Conservation (phyloP, 2,329 filamentous ascomycete species). For the Diaporthe sp. region DNA sequence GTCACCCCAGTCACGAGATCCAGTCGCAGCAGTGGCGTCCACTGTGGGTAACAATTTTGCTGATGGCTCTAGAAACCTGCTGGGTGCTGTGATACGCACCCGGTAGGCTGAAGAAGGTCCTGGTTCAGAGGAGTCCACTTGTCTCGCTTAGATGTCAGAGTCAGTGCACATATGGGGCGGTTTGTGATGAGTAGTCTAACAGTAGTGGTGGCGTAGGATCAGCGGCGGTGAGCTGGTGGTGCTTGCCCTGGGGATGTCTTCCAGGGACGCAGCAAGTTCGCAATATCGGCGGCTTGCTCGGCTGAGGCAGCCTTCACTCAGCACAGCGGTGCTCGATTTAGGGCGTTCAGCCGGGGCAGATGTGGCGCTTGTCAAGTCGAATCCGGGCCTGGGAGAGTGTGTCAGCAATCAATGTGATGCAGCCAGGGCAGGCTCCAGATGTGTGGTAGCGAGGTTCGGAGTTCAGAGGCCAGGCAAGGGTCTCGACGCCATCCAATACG, state of each 20-base stretch:
- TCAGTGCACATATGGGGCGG: conserved; percentile 15
- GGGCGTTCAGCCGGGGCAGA: conserved; percentile 13
- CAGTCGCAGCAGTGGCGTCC: conserved; percentile 1
- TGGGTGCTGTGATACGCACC: conserved; percentile 9
- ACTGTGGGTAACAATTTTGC: conserved; percentile 11
- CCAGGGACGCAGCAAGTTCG: not conserved
- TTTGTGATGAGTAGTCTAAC: not conserved
- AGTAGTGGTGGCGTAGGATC: not conserved
- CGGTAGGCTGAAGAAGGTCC: conserved; percentile 1
- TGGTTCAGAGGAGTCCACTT: not conserved
- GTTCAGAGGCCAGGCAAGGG: conserved; percentile 6
- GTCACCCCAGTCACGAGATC: conserved; percentile 7
- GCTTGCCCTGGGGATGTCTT: not conserved
- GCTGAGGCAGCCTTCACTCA: conserved; percentile 22
- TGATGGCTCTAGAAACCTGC: not conserved
- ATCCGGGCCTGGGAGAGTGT: conserved; percentile 5
- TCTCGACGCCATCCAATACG: conserved; percentile 20
- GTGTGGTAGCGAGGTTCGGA: conserved; percentile 25
- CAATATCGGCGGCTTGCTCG: conserved; percentile 29
- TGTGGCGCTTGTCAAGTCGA: conserved; percentile 30
- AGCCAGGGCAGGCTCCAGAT: conserved; percentile 24
- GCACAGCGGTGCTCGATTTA: not conserved
- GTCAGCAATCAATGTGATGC: conserved; percentile 31
- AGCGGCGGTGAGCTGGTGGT: conserved; percentile 3
- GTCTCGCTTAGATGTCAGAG: conserved; percentile 17